phyloP scores from a whole-genome alignment of 2,329 filamentous ascomycete species.

The Diplodia scrobiculata region DNA sequence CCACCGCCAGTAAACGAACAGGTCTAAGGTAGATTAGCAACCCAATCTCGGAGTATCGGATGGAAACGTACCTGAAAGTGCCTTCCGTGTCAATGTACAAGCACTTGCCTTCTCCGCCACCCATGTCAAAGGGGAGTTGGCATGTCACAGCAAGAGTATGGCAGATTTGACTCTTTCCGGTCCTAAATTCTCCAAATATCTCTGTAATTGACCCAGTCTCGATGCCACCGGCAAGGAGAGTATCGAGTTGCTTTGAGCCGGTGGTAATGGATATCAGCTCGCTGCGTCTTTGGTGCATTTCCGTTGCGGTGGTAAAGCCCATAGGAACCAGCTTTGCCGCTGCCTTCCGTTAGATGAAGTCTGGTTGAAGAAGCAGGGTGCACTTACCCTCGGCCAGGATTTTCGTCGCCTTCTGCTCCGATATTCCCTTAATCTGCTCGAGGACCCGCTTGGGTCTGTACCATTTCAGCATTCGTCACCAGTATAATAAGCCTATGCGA shows the following conservation, averaged over 20 bases:
- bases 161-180: constrained; percentile 97
- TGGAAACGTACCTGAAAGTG: constrained; percentile 65
- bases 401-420: constrained; percentile 92
- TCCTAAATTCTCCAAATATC: constrained; percentile 96
- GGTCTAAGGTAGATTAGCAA: constrained; percentile 56
- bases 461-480: constrained; percentile 34
- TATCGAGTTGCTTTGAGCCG: constrained; percentile 95
- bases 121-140: constrained; percentile 97
- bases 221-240: constrained; percentile 86
- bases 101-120: constrained; percentile 96
- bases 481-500: constrained; percentile 7
- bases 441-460: constrained; percentile 69
- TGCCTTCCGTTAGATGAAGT: constrained; percentile 43
- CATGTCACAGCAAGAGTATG: constrained; percentile 98
- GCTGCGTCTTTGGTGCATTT: constrained; percentile 96
- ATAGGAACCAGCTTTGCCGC: constrained; percentile 96
- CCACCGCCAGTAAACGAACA: constrained; percentile 85
- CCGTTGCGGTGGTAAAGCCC: constrained; percentile 98
- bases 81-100: constrained; percentile 98
- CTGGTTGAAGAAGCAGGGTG: not conserved
- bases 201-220: constrained; percentile 98
- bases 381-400: constrained; percentile 81
- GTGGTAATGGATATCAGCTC: constrained; percentile 98
- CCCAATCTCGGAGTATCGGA: not conserved
- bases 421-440: constrained; percentile 97